Evolutionary conservation across 2,329 filamentous ascomycete species (phyloP).

Genomic region (Pseudogymnoascus sp.): DNA sequence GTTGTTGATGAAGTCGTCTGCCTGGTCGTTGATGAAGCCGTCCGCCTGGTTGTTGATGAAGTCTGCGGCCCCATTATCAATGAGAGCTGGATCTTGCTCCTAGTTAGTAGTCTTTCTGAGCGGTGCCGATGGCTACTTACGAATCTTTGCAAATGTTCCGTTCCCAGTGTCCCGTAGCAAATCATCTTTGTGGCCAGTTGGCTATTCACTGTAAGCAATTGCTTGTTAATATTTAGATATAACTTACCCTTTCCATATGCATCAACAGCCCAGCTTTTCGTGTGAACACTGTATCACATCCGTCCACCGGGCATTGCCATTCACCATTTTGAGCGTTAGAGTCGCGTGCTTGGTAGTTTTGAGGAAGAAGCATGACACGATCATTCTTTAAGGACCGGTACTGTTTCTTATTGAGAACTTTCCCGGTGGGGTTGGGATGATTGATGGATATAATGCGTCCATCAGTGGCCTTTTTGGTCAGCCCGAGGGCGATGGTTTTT

Average conservation of each 20-base stretch:
- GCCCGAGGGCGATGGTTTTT: background rate
- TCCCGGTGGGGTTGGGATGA: background rate
- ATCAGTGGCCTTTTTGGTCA: background rate
- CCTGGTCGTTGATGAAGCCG: too few relatives aligned
- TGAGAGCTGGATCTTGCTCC: background rate
- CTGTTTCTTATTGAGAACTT: background rate
- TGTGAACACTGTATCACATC: background rate
- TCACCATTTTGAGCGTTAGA: background rate
- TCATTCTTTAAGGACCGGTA: background rate
- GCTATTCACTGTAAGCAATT: background rate
- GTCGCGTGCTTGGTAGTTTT: background rate
- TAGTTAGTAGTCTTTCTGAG: background rate
- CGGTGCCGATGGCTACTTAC: background rate
- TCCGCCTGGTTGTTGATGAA: too few relatives aligned
- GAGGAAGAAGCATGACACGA: background rate
- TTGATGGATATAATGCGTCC: background rate
- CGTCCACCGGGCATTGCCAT: too few relatives aligned
- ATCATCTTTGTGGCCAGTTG: too few relatives aligned
- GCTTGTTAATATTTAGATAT: background rate
- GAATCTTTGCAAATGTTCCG: background rate
- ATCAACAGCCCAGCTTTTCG: background rate
- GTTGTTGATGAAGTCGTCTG: too few relatives aligned
- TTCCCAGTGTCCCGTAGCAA: background rate
- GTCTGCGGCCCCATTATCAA: too few relatives aligned
- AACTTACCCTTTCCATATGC: background rate